phyloP scores from a whole-genome alignment of 176 grass and related monocot genomes.

The Ensete glaucum region DNA sequence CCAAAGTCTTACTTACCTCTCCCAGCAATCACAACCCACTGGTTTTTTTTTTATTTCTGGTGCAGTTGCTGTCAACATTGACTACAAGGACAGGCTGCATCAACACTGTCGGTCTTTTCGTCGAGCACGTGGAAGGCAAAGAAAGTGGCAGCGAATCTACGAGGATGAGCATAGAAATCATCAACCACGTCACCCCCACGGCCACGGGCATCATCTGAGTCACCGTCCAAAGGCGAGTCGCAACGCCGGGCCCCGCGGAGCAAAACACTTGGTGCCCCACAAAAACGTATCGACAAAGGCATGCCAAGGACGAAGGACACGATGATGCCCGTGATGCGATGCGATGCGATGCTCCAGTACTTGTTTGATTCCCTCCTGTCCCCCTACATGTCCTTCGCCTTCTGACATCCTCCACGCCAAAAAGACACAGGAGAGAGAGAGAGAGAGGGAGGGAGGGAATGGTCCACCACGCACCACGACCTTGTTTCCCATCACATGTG shows the following conservation, averaged over 20 bases:
- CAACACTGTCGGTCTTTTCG: neutral
- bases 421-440: too few relatives aligned
- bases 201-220: slow-evolving; percentile 1
- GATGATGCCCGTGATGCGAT: slow-evolving; percentile 4
- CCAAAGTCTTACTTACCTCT: too few relatives aligned
- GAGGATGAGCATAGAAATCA: too few relatives aligned
- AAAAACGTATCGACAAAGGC: neutral
- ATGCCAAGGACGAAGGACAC: neutral
- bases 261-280: neutral
- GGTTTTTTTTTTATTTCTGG: too few relatives aligned
- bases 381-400: neutral
- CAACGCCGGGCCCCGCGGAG: neutral
- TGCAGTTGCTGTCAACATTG: too few relatives aligned
- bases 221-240: neutral
- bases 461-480: too few relatives aligned
- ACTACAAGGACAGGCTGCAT: too few relatives aligned
- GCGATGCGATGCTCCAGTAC: neutral
- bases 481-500: too few relatives aligned
- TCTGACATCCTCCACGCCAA: neutral
- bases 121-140: neutral
- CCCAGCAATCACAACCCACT: too few relatives aligned
- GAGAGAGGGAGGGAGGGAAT: too few relatives aligned
- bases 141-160: neutral
- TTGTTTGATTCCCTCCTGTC: neutral
- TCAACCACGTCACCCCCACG: neutral